Percentiles rank a stretch among this genome's conserved stretches.
Conservation (phyloP, 2,329 filamentous ascomycete genomes). For the Ambrosiella cleistominuta region DNA sequence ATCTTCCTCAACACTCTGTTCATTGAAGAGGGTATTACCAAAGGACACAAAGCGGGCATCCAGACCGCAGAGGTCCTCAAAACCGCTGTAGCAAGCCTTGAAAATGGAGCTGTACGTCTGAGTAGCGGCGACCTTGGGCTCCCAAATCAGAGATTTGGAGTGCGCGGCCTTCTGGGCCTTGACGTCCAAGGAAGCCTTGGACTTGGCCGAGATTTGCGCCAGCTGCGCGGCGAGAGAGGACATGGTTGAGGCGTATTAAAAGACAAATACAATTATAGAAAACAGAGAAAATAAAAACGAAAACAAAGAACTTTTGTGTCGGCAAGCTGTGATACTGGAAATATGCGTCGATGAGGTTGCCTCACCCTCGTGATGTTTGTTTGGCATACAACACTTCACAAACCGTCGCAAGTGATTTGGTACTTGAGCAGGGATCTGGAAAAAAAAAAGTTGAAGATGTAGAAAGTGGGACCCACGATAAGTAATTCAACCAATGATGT, state of each 20-base stretch:
- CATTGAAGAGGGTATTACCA: constrained; percentile 68
- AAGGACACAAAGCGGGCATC: constrained; percentile 66
- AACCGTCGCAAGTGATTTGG: neutral
- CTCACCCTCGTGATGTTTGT: neutral
- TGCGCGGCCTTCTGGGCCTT: constrained; percentile 86
- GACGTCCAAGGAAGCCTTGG: constrained; percentile 76
- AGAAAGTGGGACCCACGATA: constrained; percentile 8
- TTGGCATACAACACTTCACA: neutral
- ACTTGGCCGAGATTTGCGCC: constrained; percentile 77
- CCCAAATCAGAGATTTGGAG: constrained; percentile 88
- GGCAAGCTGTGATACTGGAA: neutral
- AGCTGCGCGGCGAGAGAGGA: constrained; percentile 85
- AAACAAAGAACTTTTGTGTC: neutral
- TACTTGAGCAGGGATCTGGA: constrained; percentile 1
- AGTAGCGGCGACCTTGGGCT: constrained; percentile 61
- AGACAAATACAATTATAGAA: constrained; percentile 1
- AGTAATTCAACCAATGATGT: constrained; percentile 5
- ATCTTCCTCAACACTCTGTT: constrained; percentile 81
- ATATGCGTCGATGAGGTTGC: neutral
- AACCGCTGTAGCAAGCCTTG: constrained; percentile 73
- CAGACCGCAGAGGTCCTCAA: constrained; percentile 74
- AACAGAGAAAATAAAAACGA: neutral
- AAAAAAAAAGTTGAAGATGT: constrained; percentile 10
- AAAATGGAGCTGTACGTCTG: constrained; percentile 87
- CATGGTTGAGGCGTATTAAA: constrained; percentile 37